Base-by-base conservation (phyloP, 2,329 filamentous ascomycete species). In the Podosphaera xanthii region DNA sequence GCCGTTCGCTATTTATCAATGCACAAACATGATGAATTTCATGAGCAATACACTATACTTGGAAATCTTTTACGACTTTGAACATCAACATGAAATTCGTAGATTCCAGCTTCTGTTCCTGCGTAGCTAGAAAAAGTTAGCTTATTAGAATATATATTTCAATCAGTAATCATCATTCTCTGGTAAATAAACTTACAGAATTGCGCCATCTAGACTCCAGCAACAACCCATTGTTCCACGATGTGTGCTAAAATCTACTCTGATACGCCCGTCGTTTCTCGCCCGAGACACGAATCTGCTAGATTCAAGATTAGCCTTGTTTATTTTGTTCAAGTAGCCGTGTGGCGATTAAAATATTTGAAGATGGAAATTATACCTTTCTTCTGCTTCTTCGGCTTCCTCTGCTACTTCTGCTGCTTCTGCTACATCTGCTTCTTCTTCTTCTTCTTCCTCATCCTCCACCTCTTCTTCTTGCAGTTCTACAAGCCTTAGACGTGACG, bases 21-120 rank as follows among this genome's bases (percentile, higher is more conserved):
- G 36, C 36, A 10, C 59, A 44, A 61, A 62, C 58, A 49, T 55
- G 58, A 33, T 35, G n/a, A 54, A 4, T 4, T 35, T n/a, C 50
- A 14, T 66, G 52, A 82, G 61, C 77, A 74, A 69, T 79, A 71
- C 50, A 72, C 72, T 62, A 81, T 71, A 62, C 76, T 77, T 1
- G 81, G 78, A 62, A 75, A 77, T 38, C 76, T 71, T 69, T 81
- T 85, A 61, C 86, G 75, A 60, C 72, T 75, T 56, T 78, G 74
- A 22, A 82, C 65, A 67, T 87, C 82, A 63, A 90, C 76, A 40
- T 76, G 77, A 65, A 87, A 80, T 70, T 89, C 84, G 66, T 87
- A 87, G 59, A 90, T 83, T 59, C 86, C 86, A 64, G 86, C 81
- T 67, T 87, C 82, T 40, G 80, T 78, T 30, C 78, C 81, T 48